A percentile compares a stretch with the other conserved stretches of the same genome.
Conservation (phyloP, 805 yeast species). For the Scheffersomyces ergatensis region DNA sequence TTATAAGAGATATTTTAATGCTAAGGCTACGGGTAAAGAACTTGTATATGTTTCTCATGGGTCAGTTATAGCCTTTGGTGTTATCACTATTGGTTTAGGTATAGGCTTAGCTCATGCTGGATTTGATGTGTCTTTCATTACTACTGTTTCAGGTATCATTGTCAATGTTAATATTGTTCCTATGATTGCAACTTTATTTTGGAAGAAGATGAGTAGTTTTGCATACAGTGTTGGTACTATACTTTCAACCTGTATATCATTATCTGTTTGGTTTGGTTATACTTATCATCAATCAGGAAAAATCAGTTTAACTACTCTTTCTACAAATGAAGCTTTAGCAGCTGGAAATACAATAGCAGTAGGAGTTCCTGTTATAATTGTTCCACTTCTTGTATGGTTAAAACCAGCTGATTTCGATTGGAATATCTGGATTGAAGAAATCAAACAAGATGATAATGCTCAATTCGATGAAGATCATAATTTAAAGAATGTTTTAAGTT, state of each 20-base stretch:
- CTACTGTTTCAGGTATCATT: constrained; percentile 85
- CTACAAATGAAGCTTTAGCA: constrained; percentile 84
- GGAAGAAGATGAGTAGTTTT: constrained; percentile 58
- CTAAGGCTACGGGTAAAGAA: constrained; percentile 71
- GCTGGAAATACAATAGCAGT: constrained; percentile 85
- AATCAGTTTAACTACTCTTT: constrained; percentile 47
- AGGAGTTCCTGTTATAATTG: constrained; percentile 62
- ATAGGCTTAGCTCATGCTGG: constrained; percentile 80
- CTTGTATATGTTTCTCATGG: constrained; percentile 68
- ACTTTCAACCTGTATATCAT: constrained; percentile 69
- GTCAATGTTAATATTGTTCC: constrained; percentile 87
- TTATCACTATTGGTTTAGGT: constrained; percentile 79
- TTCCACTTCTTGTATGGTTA: constrained; percentile 66
- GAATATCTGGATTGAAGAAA: constrained; percentile 55
- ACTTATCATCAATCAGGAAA: constrained; percentile 32
- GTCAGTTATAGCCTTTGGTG: constrained; percentile 56
- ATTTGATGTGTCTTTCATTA: constrained; percentile 81
- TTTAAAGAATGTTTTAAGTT: constrained; percentile 20
- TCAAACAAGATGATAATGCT: constrained; percentile 68
- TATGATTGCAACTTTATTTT: constrained; percentile 60
- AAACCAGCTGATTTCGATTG: constrained; percentile 77
- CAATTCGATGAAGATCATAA: constrained; percentile 49
- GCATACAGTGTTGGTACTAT: constrained; percentile 80
- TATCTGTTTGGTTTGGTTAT: constrained; percentile 53
- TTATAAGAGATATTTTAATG: constrained; percentile 77